These are phyloP conservation scores for Neurospora pannonica DNA, from an alignment of 495 filamentous ascomycete species.

Conservation along the genomic window DNA sequence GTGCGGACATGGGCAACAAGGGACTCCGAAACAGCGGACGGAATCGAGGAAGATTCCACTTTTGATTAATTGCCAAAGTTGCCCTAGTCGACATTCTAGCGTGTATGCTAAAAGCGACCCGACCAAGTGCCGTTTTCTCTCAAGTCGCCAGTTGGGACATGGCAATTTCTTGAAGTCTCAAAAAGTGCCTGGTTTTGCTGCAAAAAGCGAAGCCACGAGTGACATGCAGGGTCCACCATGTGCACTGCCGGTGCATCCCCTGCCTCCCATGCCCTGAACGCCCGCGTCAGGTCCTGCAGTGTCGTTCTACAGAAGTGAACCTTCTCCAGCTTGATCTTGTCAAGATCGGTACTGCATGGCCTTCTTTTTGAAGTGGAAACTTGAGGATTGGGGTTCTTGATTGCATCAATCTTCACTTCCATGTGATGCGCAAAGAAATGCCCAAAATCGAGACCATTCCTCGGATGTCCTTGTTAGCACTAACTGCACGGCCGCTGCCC, in stretches of 20 bases:
- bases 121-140: neutral
- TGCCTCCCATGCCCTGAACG: neutral
- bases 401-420: neutral
- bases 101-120: neutral
- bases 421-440: neutral
- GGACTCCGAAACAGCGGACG: neutral
- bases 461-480: neutral
- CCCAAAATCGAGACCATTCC: neutral
- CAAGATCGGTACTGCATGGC: neutral
- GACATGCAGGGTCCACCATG: neutral
- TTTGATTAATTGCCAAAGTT: neutral
- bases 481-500: neutral
- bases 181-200: neutral
- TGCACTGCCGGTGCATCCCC: neutral
- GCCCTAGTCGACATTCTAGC: neutral
- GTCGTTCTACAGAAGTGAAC: neutral
- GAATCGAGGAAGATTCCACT: neutral
- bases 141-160: neutral
- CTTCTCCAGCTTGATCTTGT: neutral
- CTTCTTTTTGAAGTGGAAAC: neutral
- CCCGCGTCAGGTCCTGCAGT: neutral
- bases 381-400: neutral
- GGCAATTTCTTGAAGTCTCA: neutral
- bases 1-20: neutral
- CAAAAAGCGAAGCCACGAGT: neutral